phyloP scores from a whole-genome alignment of 2,329 filamentous ascomycete species.

The Xylariales sp. region DNA sequence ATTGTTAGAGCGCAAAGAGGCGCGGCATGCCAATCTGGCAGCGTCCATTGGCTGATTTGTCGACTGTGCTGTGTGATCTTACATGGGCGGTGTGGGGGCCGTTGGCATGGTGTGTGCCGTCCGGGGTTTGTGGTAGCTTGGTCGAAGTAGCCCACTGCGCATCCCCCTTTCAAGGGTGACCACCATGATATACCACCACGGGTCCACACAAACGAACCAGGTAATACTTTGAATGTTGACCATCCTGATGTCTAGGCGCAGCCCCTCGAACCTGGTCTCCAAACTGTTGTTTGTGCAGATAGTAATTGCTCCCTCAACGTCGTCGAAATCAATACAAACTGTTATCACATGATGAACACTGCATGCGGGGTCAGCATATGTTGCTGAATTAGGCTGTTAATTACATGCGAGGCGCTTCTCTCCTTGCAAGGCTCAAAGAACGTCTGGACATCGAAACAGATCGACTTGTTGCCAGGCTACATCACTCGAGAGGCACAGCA shows the following conservation, averaged over 20 bases:
- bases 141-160: no score
- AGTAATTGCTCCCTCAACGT: no score
- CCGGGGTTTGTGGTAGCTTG: background rate
- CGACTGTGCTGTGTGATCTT: background rate
- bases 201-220: no score
- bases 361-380: background rate
- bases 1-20: background rate
- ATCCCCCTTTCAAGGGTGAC: no score
- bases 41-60: background rate
- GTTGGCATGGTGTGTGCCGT: background rate
- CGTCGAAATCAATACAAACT: background rate
- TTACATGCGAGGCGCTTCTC: background rate
- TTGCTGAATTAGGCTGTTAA: background rate
- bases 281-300: no score
- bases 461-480: no score
- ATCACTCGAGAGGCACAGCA: background rate
- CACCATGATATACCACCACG: no score
- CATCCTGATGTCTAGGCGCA: no score
- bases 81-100: slow-evolving; percentile 1
- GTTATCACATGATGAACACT: background rate
- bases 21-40: background rate
- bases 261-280: no score
- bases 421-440: no score
- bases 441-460: no score
- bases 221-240: no score